These are phyloP conservation scores for Xerocomus nothofagi DNA, from an alignment of 1,284 basidiomycete genomes.

Conservation along the genomic window DNA sequence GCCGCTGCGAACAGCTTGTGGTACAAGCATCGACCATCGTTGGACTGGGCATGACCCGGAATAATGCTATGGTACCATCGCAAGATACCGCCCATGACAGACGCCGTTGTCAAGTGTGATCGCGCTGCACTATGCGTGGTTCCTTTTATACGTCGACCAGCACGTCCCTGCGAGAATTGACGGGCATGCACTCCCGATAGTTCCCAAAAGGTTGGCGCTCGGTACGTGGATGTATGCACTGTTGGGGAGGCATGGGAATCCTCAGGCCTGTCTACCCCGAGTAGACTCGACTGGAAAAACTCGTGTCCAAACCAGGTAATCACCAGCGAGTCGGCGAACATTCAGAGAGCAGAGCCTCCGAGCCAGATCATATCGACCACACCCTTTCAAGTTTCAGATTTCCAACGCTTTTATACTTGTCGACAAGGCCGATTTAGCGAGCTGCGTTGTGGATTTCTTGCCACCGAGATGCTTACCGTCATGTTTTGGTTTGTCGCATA, in stretches of 20 bases:
- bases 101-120: conserved; percentile 49
- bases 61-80: conserved; percentile 69
- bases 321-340: conserved; percentile 59
- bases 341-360: conserved; percentile 54
- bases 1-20: conserved; percentile 73
- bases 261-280: conserved; percentile 74
- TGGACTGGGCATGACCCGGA: conserved; percentile 79
- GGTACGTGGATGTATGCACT: conserved; percentile 64
- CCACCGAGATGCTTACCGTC: conserved; percentile 62
- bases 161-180: conserved; percentile 72
- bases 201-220: conserved; percentile 53
- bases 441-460: conserved; percentile 61
- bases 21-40: conserved; percentile 72
- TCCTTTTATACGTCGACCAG: conserved; percentile 70
- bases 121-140: conserved; percentile 63
- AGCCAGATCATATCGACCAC: conserved; percentile 41
- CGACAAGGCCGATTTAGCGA: conserved; percentile 64
- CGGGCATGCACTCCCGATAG: conserved; percentile 65
- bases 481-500: too few relatives aligned
- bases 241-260: conserved; percentile 67
- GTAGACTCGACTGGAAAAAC: conserved; percentile 56
- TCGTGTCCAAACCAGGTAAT: conserved; percentile 39
- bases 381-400: conserved; percentile 65
- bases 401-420: conserved; percentile 65
- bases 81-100: conserved; percentile 59